A percentile compares a stretch with the other conserved stretches of the same genome.
Evolutionary conservation across 2,329 filamentous ascomycete genomes (phyloP).

Genomic region (Pseudopithomyces chartarum): DNA sequence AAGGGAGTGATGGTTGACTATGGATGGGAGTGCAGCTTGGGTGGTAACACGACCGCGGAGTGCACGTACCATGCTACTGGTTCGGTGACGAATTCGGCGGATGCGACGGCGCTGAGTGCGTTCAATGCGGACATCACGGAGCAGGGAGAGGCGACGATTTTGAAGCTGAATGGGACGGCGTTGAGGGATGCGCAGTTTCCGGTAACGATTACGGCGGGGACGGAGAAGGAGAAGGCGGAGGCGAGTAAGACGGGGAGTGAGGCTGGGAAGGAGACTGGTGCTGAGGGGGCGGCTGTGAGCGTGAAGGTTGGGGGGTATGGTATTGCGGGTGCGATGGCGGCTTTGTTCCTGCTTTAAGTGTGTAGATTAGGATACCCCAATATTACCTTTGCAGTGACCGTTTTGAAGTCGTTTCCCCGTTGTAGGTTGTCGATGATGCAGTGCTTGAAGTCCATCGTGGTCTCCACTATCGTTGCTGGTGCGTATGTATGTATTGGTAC

Average conservation of each 20-base stretch:
- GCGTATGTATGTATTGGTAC: too few relatives aligned
- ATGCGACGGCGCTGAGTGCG: background rate
- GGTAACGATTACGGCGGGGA: background rate
- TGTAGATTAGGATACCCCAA: background rate
- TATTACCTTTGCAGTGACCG: background rate
- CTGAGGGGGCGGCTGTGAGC: background rate
- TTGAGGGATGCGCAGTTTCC: background rate
- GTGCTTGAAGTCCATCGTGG: too few relatives aligned
- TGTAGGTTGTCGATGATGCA: too few relatives aligned
- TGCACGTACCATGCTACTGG: background rate
- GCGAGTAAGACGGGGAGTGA: background rate
- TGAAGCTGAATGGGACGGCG: background rate
- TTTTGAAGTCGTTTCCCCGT: too few relatives aligned
- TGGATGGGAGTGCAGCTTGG: slow-evolving; percentile 2
- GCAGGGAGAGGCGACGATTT: background rate
- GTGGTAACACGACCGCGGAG: background rate
- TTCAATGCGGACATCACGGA: background rate
- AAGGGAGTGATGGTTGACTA: background rate
- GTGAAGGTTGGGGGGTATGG: background rate
- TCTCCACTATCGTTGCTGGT: too few relatives aligned
- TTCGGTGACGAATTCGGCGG: background rate
- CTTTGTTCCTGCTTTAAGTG: background rate
- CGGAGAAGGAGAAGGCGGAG: background rate
- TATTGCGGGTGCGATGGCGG: background rate
- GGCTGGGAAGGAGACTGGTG: background rate